Conservation (phyloP, 345 rosid species). For the Arabidopsis arenosa region DNA sequence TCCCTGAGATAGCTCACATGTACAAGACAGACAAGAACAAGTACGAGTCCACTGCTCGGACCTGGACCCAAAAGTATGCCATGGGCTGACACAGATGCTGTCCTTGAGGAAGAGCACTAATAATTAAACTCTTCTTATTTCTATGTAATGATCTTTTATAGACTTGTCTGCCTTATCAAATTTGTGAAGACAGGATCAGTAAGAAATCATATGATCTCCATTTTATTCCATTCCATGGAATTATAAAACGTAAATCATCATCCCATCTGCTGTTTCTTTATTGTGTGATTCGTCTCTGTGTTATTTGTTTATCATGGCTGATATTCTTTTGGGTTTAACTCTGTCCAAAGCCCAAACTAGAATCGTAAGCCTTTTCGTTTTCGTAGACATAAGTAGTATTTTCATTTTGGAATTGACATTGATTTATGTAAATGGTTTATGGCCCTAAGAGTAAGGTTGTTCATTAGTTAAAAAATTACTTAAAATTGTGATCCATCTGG, state of each 20-base stretch:
- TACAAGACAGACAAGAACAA: conserved; percentile 93
- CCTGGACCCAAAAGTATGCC: conserved; percentile 99
- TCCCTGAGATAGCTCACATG: conserved; percentile 97
- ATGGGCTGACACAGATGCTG: conserved; percentile 64
- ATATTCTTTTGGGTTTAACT: background rate
- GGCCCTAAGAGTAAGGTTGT: background rate
- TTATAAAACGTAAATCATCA: background rate
- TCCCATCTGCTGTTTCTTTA: conserved; percentile 4
- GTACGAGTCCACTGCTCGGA: conserved; percentile 95
- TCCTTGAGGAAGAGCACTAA: conserved; percentile 30
- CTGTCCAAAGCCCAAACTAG: background rate
- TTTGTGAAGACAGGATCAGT: conserved; percentile 35
- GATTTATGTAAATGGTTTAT: background rate
- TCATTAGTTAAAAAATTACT: too few relatives aligned
- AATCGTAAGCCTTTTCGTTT: background rate
- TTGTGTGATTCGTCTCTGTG: conserved; percentile 10
- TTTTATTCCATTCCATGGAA: conserved; percentile 25
- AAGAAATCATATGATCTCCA: conserved; percentile 35
- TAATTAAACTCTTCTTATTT: conserved; percentile 38
- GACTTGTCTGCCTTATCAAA: conserved; percentile 37
- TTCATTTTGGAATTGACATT: background rate
- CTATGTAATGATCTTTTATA: conserved; percentile 46
- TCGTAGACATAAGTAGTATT: background rate
- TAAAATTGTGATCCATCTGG: too few relatives aligned
- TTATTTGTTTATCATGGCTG: background rate